These are phyloP conservation scores for Corylus avellana DNA, from an alignment of 306 rosid species.

Conservation along the genomic window DNA sequence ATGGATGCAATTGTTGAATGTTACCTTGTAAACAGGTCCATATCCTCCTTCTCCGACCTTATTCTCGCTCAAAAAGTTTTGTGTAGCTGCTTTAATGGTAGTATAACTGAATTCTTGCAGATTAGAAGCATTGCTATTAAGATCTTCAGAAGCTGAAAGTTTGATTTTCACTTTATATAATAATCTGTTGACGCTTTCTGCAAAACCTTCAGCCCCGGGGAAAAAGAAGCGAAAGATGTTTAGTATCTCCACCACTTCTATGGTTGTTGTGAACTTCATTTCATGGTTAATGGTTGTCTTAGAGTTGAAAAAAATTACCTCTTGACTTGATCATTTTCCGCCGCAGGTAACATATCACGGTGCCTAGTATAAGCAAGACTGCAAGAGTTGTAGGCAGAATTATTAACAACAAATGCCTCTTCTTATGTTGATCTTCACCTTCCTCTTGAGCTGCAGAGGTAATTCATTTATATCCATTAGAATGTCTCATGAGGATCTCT, in stretches of 20 bases:
- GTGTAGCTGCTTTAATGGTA: slow-evolving; percentile 47
- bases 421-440: slow-evolving; percentile 11
- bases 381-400: slow-evolving; percentile 8
- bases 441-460: slow-evolving; percentile 18
- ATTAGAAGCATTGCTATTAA: slow-evolving; percentile 28
- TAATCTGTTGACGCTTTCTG: not conserved
- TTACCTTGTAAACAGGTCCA: slow-evolving; percentile 57
- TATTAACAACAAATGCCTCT: not conserved
- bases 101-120: slow-evolving; percentile 38
- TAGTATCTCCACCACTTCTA: not conserved
- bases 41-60: slow-evolving; percentile 59
- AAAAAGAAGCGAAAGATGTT: not conserved
- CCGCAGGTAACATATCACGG: not conserved
- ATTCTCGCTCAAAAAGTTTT: slow-evolving; percentile 45
- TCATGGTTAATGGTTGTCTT: not conserved
- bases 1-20: slow-evolving; percentile 6
- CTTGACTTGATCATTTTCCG: not conserved
- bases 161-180: not conserved
- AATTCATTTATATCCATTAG: not conserved
- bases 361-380: not conserved
- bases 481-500: not conserved
- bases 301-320: not conserved
- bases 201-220: not conserved
- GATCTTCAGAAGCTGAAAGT: slow-evolving; percentile 2
- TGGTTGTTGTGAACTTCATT: not conserved